Base-by-base conservation (phyloP, 176 grass and related monocot species). In the Oryza rufipogon region DNA sequence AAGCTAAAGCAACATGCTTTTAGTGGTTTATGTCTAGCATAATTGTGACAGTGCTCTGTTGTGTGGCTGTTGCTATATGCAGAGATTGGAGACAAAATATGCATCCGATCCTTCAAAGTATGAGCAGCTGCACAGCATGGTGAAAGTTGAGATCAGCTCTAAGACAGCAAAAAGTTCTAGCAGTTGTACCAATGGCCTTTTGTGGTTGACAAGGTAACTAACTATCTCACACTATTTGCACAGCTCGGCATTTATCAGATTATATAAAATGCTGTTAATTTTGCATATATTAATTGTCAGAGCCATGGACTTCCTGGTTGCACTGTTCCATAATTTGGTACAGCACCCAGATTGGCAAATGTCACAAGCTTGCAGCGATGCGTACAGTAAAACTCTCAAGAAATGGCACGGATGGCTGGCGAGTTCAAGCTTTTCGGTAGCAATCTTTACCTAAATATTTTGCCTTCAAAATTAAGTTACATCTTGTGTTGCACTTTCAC, bases 291-390 rank as follows among this genome's bases (percentile, higher is more conserved):
- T 36, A 38, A 38, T 58, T 41, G 25, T 30, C 81, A 94, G 92
- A 80, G 88, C 92, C 36, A 92, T 97, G 92, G 94, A 97, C 80
- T 97, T 94, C 74, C 77, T 97, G 82, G 94, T 94, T 33, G 87
- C 91, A 1, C 48, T 97, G 47, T 92, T 97, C 45, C 73, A 87
- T 7, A 94, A 92, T 76, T 88, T 97, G 81, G 66, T 92, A 13
- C 80, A 91, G 48, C 88, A 94, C 68, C 83, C 90, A 10, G 88
- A 90, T 46, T 92, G 92, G 94, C 89, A 75, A 28, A 97, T 94
- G 92, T 77, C 92, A 48, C 83, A 90, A 63, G 90, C 38, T n/a
- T 94, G 91, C 75, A 92, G 76, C 3, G 88, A 97, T 56, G 89
- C 94, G 11, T 97, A 97, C 66, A 72, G 8, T 74, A 97, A 89